These are phyloP conservation scores for Helicostylum pulchrum DNA, from an alignment of 192 early-diverging fungal genomes.

Conservation along the genomic window DNA sequence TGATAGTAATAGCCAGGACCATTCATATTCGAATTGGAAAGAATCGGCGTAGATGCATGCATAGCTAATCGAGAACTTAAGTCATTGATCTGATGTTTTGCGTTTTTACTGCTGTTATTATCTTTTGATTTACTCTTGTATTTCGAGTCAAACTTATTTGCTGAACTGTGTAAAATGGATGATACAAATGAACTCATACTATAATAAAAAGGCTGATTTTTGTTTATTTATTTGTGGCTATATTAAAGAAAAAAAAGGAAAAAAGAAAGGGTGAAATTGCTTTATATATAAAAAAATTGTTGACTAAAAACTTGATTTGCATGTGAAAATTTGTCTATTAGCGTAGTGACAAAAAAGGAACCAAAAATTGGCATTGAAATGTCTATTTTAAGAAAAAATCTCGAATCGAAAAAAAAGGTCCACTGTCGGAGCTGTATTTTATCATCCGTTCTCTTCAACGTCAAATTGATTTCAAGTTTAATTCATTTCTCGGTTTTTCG, in stretches of 20 bases:
- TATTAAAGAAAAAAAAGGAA: background rate
- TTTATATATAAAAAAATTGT: too few species aligned
- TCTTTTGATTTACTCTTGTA: slow-evolving; percentile 9
- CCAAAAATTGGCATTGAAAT: too few species aligned
- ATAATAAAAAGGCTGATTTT: too few species aligned
- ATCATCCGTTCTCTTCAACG: too few species aligned
- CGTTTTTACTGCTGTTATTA: slow-evolving; percentile 1
- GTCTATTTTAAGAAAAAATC: too few species aligned
- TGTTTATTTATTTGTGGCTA: background rate
- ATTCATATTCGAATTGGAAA: slow-evolving; percentile 5
- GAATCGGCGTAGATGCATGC: slow-evolving; percentile 12
- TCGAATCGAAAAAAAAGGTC: too few species aligned
- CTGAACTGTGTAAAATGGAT: slow-evolving; percentile 14
- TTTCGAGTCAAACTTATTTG: slow-evolving; percentile 16
- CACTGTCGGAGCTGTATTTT: too few species aligned
- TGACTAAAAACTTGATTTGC: too few species aligned
- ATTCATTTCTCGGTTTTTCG: too few species aligned
- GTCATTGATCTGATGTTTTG: background rate
- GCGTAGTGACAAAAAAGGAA: too few species aligned
- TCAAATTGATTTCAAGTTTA: too few species aligned
- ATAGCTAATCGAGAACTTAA: background rate
- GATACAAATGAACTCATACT: slow-evolving; percentile 20
- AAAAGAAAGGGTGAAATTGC: background rate
- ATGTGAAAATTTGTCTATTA: too few species aligned
- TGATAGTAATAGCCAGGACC: slow-evolving; percentile 1